phyloP scores from a whole-genome alignment of 2,329 filamentous ascomycete genomes.

The Xylariaceae sp. region DNA sequence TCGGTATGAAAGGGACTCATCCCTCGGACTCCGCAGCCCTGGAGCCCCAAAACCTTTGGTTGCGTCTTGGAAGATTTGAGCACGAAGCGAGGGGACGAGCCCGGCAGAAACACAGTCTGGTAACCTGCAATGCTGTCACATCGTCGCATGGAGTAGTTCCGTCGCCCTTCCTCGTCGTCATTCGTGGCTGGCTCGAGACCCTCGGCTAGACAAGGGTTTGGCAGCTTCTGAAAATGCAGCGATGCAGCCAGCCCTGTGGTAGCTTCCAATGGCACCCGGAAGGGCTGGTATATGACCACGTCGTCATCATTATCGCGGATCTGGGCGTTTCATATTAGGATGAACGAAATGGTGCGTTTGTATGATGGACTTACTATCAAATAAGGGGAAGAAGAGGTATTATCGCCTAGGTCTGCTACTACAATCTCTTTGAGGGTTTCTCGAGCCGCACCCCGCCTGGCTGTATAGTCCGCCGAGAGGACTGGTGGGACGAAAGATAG shows the following conservation, averaged over 20 bases:
- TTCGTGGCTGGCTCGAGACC: constrained; percentile 41
- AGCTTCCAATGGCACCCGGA: constrained; percentile 40
- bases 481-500: constrained; percentile 71
- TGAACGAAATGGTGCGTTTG: background rate
- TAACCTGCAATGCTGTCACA: constrained; percentile 67
- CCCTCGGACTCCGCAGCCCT: constrained; percentile 59
- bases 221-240: constrained; percentile 69
- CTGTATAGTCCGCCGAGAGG: constrained; percentile 62
- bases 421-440: constrained; percentile 73
- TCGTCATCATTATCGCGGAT: constrained; percentile 75
- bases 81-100: constrained; percentile 71
- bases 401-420: constrained; percentile 77
- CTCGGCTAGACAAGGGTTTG: constrained; percentile 61
- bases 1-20: constrained; percentile 71
- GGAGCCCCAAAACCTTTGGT: constrained; percentile 67
- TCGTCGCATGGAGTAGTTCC: constrained; percentile 46
- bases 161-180: constrained; percentile 40
- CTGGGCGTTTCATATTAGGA: constrained; percentile 35
- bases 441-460: constrained; percentile 62
- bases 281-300: constrained; percentile 79
- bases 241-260: constrained; percentile 41
- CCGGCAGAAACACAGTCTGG: constrained; percentile 74
- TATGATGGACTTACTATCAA: constrained; percentile 58
- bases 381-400: constrained; percentile 62
- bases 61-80: constrained; percentile 71